A percentile compares a stretch with the other conserved stretches of the same genome.
These are phyloP conservation scores for Talaromyces sp. DNA, from an alignment of 2,329 filamentous ascomycete species.

Conservation along the genomic window DNA sequence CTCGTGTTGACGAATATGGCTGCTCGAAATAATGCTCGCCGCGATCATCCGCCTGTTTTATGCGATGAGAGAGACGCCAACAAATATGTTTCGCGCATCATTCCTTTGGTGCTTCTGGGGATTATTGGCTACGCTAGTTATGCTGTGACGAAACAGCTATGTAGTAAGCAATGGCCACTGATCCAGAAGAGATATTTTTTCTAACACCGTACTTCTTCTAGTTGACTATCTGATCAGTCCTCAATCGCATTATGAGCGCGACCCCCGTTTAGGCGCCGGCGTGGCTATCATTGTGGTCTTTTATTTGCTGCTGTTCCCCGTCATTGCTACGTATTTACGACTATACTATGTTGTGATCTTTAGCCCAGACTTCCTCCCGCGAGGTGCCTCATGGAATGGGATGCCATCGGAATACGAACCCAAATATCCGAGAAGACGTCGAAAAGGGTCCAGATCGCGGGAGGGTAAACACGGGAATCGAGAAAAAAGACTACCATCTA, in stretches of 20 bases:
- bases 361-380: conserved; percentile 68
- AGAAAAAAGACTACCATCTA: conserved; percentile 16
- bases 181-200: neutral
- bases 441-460: conserved; percentile 17
- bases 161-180: conserved; percentile 48
- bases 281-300: conserved; percentile 67
- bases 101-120: conserved; percentile 64
- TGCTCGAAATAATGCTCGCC: conserved; percentile 8
- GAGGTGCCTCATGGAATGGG: conserved; percentile 36
- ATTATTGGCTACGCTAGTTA: conserved; percentile 66
- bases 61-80: conserved; percentile 43
- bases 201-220: conserved; percentile 24
- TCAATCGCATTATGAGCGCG: conserved; percentile 29
- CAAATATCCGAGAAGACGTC: conserved; percentile 24
- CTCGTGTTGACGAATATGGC: neutral
- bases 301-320: conserved; percentile 63
- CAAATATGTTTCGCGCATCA: conserved; percentile 56
- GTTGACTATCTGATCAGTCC: conserved; percentile 66
- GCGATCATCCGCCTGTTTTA: conserved; percentile 6
- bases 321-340: conserved; percentile 64
- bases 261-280: conserved; percentile 51
- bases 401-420: neutral
- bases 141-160: conserved; percentile 61
- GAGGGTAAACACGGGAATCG: conserved; percentile 19
- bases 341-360: conserved; percentile 61